These are phyloP conservation scores for Curvularia sp. DNA, from an alignment of 2,329 filamentous ascomycete species.

Conservation along the genomic window DNA sequence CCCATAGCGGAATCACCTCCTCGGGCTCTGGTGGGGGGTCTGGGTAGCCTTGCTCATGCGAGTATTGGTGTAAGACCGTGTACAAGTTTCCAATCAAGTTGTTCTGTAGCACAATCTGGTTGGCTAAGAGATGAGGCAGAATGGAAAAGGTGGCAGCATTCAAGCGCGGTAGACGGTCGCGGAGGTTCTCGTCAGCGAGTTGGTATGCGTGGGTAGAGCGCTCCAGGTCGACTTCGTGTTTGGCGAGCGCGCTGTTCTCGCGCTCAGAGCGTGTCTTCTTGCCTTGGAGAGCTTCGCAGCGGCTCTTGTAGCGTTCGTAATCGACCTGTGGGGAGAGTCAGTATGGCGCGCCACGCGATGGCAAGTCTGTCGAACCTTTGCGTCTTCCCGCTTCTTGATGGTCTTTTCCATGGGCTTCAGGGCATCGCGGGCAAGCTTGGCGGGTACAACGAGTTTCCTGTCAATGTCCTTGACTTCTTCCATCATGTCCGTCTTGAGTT, in stretches of 20 bases:
- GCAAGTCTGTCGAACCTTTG: conserved; percentile 59
- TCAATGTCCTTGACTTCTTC: conserved; percentile 77
- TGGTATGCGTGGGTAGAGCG: conserved; percentile 75
- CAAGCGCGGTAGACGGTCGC: conserved; percentile 73
- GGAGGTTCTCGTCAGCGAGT: conserved; percentile 75
- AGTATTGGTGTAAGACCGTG: conserved; percentile 77
- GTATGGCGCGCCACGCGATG: neutral
- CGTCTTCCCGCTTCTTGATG: conserved; percentile 85
- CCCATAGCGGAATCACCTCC: conserved; percentile 72
- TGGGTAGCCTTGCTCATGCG: conserved; percentile 70
- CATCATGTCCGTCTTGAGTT: conserved; percentile 73
- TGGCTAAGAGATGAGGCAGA: conserved; percentile 73
- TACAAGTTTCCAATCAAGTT: conserved; percentile 79
- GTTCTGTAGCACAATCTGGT: conserved; percentile 79
- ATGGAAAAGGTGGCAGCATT: conserved; percentile 74
- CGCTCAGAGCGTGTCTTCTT: conserved; percentile 74
- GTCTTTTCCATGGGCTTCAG: conserved; percentile 78
- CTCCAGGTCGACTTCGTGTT: conserved; percentile 73
- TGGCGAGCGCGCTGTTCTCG: conserved; percentile 73
- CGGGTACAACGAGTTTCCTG: conserved; percentile 71
- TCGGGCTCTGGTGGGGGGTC: conserved; percentile 76
- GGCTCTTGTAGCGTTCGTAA: conserved; percentile 77
- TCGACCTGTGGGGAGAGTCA: conserved; percentile 63
- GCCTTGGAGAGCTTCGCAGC: conserved; percentile 71
- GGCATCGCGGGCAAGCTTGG: conserved; percentile 70